Base-by-base conservation (phyloP, 2,329 filamentous ascomycete genomes). In the Sporothrix humicola region DNA sequence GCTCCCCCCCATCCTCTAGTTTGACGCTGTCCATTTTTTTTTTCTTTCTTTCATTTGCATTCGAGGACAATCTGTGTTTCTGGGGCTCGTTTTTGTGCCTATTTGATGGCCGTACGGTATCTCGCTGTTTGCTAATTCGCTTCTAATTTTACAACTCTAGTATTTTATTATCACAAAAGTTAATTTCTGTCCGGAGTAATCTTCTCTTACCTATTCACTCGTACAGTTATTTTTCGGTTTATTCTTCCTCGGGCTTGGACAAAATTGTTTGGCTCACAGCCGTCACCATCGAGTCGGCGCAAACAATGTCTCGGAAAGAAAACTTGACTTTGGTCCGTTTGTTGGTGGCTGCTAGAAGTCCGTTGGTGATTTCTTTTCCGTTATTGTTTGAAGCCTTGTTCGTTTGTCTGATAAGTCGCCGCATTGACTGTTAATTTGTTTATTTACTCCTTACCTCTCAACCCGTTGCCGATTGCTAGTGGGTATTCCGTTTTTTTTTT, bases 261-360 rank as follows among this genome's bases (percentile, higher is more conserved):
- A 37, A 37, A 7, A 37, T 37, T 37, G 10, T 17, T 15, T 6
- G 50, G 37, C 37, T 52, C 31, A 37, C 31, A 20, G 13, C 54
- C 4, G 54, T 71, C 20, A 54, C 37, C 46, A n/a, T 10, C 20
- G 31, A 42, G 48, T 56, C 20, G 71, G 69, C 37, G 46, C 48
- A 71, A 68, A 73, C 65, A 73, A 65, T 50, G 56, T 70, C 58
- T 72, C 65, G 58, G 70, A 26, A 70, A 8, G 46, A 12, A n/a
- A 23, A 37, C 31, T 44, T 26, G 61, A 42, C 8, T 26, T 48
- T 66, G 8, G 7, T 17, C 42, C 61, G 42, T 37, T 26, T 69
- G 66, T 69, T 69, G 31, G 31, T 54, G 46, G 63, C 44, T 68
- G 7, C 44, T 31, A 9, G 6, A 17, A 20, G 10, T 69, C 68